These are phyloP conservation scores for Wallacemonas collosoma DNA, from an alignment of 208 protist species.

Conservation along the genomic window DNA sequence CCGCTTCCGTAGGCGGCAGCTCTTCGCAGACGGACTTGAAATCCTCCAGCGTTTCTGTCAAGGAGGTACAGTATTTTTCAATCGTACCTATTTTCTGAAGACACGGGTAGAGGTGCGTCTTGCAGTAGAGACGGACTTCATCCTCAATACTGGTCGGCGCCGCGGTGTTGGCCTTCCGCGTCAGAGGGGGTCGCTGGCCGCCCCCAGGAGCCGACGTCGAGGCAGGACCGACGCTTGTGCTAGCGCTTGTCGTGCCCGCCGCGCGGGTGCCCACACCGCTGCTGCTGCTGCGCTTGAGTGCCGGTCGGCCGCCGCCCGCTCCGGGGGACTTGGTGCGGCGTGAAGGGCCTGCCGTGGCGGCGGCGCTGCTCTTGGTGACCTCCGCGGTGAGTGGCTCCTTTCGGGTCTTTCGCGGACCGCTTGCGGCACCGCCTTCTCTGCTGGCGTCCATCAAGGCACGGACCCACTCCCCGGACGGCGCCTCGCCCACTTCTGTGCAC, in stretches of 20 bases:
- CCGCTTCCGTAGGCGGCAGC: slow-evolving; percentile 3
- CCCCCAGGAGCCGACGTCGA: slow-evolving; percentile 1
- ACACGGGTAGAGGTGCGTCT: slow-evolving; percentile 54
- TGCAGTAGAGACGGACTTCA: slow-evolving; percentile 54
- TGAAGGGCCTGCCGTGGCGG: slow-evolving; percentile 3
- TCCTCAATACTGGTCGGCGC: slow-evolving; percentile 20
- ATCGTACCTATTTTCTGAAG: slow-evolving; percentile 53
- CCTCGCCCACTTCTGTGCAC: slow-evolving; percentile 57
- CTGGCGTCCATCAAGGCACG: slow-evolving; percentile 18
- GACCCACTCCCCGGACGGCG: slow-evolving; percentile 68
- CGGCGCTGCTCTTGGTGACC: not conserved
- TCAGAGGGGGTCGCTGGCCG: slow-evolving; percentile 10
- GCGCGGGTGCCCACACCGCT: slow-evolving; percentile 1
- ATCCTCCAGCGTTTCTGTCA: slow-evolving; percentile 34
- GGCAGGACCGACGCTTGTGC: slow-evolving; percentile 18
- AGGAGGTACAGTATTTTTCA: slow-evolving; percentile 36
- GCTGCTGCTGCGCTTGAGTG: slow-evolving; percentile 32
- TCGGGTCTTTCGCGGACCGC: slow-evolving; percentile 8
- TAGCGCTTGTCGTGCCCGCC: slow-evolving; percentile 22
- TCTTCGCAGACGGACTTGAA: slow-evolving; percentile 33
- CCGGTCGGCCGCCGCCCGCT: not conserved
- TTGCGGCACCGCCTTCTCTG: not conserved
- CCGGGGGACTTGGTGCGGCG: slow-evolving; percentile 24
- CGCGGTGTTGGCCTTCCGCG: slow-evolving; percentile 10
- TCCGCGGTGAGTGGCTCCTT: not conserved